Percentiles rank a stretch among this genome's conserved stretches.
phyloP scores from a whole-genome alignment of 257 asterid genomes.

The Anisodus tanguticus region DNA sequence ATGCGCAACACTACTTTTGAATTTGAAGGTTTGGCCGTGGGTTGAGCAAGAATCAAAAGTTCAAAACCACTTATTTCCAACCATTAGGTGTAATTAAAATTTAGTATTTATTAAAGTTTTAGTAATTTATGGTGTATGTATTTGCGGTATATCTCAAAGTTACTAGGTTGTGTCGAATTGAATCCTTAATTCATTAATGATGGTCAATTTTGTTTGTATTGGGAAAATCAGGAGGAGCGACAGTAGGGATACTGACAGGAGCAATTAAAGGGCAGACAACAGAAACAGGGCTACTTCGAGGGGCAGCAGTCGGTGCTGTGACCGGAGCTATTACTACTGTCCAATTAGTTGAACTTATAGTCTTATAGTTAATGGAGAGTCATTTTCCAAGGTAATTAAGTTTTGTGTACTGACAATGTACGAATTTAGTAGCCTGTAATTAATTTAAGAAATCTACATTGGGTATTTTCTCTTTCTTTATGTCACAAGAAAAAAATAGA shows the following conservation, averaged over 20 bases:
- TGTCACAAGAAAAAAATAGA: no score
- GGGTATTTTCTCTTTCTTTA: background rate
- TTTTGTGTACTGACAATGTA: background rate
- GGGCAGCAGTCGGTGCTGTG: constrained; percentile 86
- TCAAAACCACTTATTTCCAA: no score
- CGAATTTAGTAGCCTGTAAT: background rate
- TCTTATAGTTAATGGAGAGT: constrained; percentile 73
- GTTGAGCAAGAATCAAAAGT: no score
- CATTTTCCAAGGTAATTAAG: constrained; percentile 75
- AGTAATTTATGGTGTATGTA: background rate
- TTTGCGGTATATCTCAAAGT: no score
- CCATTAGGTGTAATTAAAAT: no score
- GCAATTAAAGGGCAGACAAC: constrained; percentile 94
- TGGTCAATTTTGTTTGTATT: background rate
- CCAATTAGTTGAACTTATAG: constrained; percentile 73
- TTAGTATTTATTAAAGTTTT: background rate
- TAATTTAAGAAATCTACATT: background rate
- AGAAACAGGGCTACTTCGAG: constrained; percentile 83
- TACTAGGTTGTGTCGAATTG: background rate
- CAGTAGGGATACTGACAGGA: constrained; percentile 72
- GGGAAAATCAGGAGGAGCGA: constrained; percentile 70
- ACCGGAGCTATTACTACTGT: constrained; percentile 87
- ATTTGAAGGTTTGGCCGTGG: no score
- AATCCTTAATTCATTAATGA: background rate
- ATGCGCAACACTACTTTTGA: no score